Evolutionary conservation across 495 filamentous ascomycete species (phyloP).

Genomic region (Talaromyces nanjingensis): DNA sequence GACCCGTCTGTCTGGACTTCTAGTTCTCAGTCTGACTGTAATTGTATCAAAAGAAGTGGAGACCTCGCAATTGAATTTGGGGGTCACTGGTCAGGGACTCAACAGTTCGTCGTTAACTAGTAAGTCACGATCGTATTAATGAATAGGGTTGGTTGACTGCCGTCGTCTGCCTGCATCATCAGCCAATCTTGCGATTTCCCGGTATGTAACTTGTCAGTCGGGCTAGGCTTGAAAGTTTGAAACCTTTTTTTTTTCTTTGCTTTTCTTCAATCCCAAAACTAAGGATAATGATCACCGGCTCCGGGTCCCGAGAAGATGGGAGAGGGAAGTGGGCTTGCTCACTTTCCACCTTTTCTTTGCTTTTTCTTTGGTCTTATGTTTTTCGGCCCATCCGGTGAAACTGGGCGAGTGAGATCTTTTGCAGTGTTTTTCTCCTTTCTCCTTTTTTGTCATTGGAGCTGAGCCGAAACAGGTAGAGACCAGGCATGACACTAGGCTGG

Average conservation of each 20-base stretch:
- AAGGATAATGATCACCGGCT: slow-evolving; percentile 8
- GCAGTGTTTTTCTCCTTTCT: not conserved
- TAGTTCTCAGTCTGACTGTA: not conserved
- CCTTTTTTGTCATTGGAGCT: slow-evolving; percentile 3
- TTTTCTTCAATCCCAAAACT: not conserved
- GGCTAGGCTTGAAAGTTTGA: not conserved
- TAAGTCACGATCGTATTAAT: not conserved
- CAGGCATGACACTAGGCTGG: slow-evolving; percentile 4
- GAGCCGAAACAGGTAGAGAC: not conserved
- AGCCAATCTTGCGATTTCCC: not conserved
- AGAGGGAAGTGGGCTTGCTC: not conserved
- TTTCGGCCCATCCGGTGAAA: not conserved
- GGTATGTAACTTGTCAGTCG: not conserved
- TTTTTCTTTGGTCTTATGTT: not conserved
- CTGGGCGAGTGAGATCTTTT: not conserved
- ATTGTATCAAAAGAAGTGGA: slow-evolving; percentile 5
- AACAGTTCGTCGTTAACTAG: not conserved
- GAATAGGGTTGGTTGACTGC: slow-evolving; percentile 2
- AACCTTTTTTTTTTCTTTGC: not conserved
- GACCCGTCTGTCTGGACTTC: not conserved
- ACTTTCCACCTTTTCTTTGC: not conserved
- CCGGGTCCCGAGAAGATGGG: slow-evolving; percentile 6
- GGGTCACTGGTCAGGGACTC: slow-evolving; percentile 17
- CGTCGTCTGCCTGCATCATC: not conserved
- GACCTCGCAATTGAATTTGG: slow-evolving; percentile 5